Base-by-base conservation (phyloP, 2,329 filamentous ascomycete species). In the Hypoxylon sp. region DNA sequence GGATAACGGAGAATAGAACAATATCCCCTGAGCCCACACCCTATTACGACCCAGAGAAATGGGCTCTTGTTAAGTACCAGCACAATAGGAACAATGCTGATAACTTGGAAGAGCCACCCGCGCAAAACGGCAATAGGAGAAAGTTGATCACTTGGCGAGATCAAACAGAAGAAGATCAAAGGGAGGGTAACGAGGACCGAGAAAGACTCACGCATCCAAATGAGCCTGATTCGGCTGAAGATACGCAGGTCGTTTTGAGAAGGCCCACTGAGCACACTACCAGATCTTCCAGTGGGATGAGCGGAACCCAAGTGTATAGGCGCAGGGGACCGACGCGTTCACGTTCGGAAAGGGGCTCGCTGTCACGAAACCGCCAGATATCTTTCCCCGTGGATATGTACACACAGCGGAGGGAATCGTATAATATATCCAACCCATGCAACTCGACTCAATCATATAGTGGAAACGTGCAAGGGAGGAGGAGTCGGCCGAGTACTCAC, bases 121-220 rank as follows among this genome's bases (percentile, higher is more conserved):
- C 7, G 43, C 30, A 25, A 45, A 48, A 48, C 21, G 36, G 21
- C 4, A 23, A 43, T 36, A 23, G 30, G 4, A 57, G 30, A 58
- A 58, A 49, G 30, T 36, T 38, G 5, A 49, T 58, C n/a, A 58
- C 55, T 23, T 58, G 43, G 55, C 23, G n/a, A 38, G 55, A 58
- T 49, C 11, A 58, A 49, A 3, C 34, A 17, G 55, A 19, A 0
- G 19, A 48, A 3, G 30, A 58, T 11, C 13, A 38, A 5, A 49
- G 45, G 2, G 43, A 49, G 6, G 25, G 5, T 2, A n/a, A 3
- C n/a, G 28, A 56, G 13, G 41, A 45, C 7, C 23, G 25, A 14
- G 30, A n/a, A 5, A 6, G 7, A 13, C 46, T 14, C 4, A 7
- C 30, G 1, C 34, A 45, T 25, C 43, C 28, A 49, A 11, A 49